phyloP scores from a whole-genome alignment of 306 rosid genomes.

The Potentilla sterilis region DNA sequence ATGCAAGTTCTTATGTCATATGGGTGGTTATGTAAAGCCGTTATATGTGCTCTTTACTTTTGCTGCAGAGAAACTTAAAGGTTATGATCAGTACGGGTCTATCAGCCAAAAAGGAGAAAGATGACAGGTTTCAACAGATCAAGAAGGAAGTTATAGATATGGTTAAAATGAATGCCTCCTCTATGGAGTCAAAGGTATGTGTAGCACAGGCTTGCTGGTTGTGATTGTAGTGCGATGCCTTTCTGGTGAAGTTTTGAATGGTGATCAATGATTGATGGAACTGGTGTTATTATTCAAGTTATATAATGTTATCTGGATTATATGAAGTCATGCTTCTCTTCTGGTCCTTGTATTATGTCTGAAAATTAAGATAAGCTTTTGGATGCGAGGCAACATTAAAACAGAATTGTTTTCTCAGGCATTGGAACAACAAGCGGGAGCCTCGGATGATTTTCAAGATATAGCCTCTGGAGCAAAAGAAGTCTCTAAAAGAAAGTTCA shows the following conservation, averaged over 20 bases:
- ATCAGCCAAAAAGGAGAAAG: conserved; percentile 89
- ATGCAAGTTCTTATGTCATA: neutral
- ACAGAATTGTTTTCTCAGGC: conserved; percentile 39
- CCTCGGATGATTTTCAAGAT: conserved; percentile 62
- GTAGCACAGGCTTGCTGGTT: conserved; percentile 4
- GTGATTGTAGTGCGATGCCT: neutral
- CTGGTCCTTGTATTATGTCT: conserved; percentile 21
- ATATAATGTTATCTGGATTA: neutral
- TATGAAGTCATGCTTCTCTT: neutral
- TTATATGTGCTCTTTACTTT: conserved; percentile 11
- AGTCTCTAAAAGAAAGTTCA: conserved; percentile 51
- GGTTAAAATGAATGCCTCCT: conserved; percentile 59
- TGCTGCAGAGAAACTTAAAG: conserved; percentile 85
- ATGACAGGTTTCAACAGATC: conserved; percentile 76
- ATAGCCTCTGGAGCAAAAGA: conserved; percentile 61
- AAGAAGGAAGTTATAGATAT: conserved; percentile 88
- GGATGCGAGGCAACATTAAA: conserved; percentile 22
- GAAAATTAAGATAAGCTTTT: neutral
- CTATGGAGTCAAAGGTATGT: conserved; percentile 67
- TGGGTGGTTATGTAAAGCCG: conserved; percentile 3
- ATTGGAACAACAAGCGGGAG: conserved; percentile 60
- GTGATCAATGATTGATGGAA: conserved; percentile 4
- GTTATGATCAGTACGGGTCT: conserved; percentile 83
- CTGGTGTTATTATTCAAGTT: neutral
- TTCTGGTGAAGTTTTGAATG: neutral